Evolutionary conservation across 2,329 filamentous ascomycete species (phyloP), one percentile per base, ranked within the genome.

Genomic region (Neofusicoccum sp.): DNA sequence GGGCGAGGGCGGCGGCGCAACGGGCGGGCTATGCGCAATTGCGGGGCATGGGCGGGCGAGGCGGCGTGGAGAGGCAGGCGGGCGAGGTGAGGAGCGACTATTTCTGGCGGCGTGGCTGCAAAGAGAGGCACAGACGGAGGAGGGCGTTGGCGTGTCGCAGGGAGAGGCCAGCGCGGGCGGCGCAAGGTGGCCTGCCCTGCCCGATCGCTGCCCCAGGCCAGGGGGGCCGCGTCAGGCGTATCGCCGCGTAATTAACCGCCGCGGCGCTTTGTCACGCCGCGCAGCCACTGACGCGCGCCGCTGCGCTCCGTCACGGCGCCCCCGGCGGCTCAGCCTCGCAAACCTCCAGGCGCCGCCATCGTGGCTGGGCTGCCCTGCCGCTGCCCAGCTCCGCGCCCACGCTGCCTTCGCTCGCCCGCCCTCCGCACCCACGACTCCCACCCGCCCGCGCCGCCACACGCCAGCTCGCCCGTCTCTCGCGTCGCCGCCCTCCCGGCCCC

Each of bases 101-200:
- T 6, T 43, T 48, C 28, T 33, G 36, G 36, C 36, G 43, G 51
- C 51, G 51, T 56, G 36, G 51, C 51, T 56, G 51, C 51, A 56
- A 56, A 38, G 51, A 56, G 33, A 56, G 51, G 51, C 51, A 56
- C 51, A 56, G 51, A 56, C 51, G 51, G 38, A 56, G 51, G n/a
- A n/a, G n/a, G n/a, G n/a, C n/a, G 24, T 44, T 36, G 51, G 41
- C 43, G 51, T 33, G 51, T 43, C 36, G 51, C 40, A 58, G 54
- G 54, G 54, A 58, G 54, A 58, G 40, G 54, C 30, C 41, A 16
- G 54, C 34, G 54, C 40, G 28, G 16, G 11, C 26, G 31, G 54
- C 40, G 54, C 54, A 36, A 58, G 40, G 41, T 58, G 53, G 53
- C 49, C 49, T 53, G 48, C 11, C n/a, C n/a, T n/a, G n/a, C n/a